Conservation (phyloP, 176 grass and related monocot genomes). For the Metroxylon sagu region DNA sequence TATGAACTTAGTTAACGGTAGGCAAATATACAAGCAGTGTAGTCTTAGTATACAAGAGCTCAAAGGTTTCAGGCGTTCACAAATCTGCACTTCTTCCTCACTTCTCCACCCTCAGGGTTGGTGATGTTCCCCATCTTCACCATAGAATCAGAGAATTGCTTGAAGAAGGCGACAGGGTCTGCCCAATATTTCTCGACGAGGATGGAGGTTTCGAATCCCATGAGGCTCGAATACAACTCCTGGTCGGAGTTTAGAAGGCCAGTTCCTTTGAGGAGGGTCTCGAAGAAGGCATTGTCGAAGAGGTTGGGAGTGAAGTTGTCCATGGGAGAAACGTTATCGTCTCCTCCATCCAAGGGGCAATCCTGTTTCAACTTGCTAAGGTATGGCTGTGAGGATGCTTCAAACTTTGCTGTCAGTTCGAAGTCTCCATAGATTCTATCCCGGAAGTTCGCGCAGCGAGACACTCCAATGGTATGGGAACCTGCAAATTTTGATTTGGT, state of each 20-base stretch:
- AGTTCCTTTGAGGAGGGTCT: constrained; percentile 53
- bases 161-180: constrained; percentile 57
- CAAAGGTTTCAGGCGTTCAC: constrained; percentile 49
- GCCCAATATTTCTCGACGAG: constrained; percentile 85
- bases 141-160: constrained; percentile 92
- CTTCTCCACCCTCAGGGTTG: constrained; percentile 71
- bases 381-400: constrained; percentile 42
- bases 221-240: constrained; percentile 85
- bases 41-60: too few relatives aligned
- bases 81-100: constrained; percentile 93
- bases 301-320: constrained; percentile 42
- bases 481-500: constrained; percentile 23
- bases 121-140: constrained; percentile 99
- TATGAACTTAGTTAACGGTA: too few relatives aligned
- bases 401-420: constrained; percentile 48
- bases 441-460: constrained; percentile 60
- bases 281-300: constrained; percentile 89
- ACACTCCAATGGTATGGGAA: constrained; percentile 81
- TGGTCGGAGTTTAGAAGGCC: constrained; percentile 95
- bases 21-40: too few relatives aligned
- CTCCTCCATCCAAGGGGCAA: constrained; percentile 53
- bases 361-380: constrained; percentile 65
- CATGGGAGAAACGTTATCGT: constrained; percentile 76
- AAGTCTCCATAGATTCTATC: constrained; percentile 78
- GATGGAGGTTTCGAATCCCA: constrained; percentile 51